Evolutionary conservation across 2,329 filamentous ascomycete species (phyloP).

Genomic region (Aspergillus hiratsukae): DNA sequence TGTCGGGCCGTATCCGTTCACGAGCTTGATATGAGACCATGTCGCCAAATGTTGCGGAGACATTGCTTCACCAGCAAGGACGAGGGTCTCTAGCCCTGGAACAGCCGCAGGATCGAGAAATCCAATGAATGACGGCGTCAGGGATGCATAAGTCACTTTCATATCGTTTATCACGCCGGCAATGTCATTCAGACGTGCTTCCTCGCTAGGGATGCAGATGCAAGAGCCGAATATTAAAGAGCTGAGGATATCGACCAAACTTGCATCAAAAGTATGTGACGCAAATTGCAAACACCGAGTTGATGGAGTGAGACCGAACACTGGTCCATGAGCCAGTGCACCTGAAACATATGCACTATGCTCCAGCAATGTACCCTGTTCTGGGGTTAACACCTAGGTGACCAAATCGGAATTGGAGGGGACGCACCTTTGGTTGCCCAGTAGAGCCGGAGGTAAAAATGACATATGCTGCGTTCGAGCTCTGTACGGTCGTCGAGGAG

Average conservation of each 20-base stretch:
- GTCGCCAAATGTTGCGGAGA: constrained; percentile 38
- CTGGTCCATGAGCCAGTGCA: constrained; percentile 49
- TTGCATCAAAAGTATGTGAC: constrained; percentile 54
- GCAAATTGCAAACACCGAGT: constrained; percentile 57
- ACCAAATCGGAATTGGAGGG: not conserved
- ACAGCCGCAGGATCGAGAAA: constrained; percentile 43
- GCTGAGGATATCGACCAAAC: constrained; percentile 51
- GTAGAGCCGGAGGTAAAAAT: constrained; percentile 58
- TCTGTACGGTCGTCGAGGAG: constrained; percentile 23
- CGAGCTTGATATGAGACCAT: constrained; percentile 35
- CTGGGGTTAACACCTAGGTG: constrained; percentile 6
- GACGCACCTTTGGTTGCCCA: constrained; percentile 47
- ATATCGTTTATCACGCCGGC: constrained; percentile 49
- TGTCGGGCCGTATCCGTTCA: constrained; percentile 44
- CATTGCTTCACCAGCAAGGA: constrained; percentile 47
- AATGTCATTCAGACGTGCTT: constrained; percentile 48
- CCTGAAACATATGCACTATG: constrained; percentile 57
- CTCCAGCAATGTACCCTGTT: constrained; percentile 58
- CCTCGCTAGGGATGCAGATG: constrained; percentile 53
- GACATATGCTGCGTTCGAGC: constrained; percentile 46
- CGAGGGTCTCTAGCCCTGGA: constrained; percentile 39
- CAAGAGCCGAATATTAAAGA: constrained; percentile 54
- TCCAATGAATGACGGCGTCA: constrained; percentile 57
- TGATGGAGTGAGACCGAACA: constrained; percentile 45
- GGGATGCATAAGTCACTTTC: constrained; percentile 51